A percentile compares a stretch with the other conserved stretches of the same genome.
phyloP scores from a whole-genome alignment of 108 stramenopile genomes.

The Hondaea fermentalgiana region DNA sequence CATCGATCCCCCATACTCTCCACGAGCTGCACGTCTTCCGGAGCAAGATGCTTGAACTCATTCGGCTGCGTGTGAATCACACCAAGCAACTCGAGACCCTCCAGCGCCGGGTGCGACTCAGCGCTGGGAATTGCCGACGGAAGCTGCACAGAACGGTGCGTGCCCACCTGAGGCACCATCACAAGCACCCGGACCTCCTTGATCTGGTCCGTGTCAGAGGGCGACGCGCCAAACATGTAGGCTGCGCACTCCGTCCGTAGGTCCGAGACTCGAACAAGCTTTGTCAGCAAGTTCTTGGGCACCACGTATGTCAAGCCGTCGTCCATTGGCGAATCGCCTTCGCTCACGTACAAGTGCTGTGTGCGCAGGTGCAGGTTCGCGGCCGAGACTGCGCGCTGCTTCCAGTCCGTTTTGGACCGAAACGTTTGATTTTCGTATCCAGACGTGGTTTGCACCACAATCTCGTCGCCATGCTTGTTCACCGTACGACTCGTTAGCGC shows the following conservation, averaged over 20 bases:
- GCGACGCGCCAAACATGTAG: conserved; percentile 93
- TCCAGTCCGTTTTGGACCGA: conserved; percentile 95
- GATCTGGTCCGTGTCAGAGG: conserved; percentile 85
- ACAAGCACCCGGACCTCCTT: conserved; percentile 93
- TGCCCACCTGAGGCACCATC: conserved; percentile 93
- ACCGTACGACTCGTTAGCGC: conserved; percentile 96
- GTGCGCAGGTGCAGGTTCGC: conserved; percentile 94
- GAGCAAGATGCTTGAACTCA: conserved; percentile 84
- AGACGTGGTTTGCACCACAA: conserved; percentile 92
- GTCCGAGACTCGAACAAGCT: conserved; percentile 90
- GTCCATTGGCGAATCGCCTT: conserved; percentile 87
- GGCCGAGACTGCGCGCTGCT: conserved; percentile 95
- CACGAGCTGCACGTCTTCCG: conserved; percentile 81
- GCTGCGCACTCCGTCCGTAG: conserved; percentile 93
- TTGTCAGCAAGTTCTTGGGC: conserved; percentile 91
- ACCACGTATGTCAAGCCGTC: conserved; percentile 89
- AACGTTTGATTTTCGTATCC: conserved; percentile 95
- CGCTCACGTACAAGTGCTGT: conserved; percentile 93
- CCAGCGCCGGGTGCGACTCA: conserved; percentile 50
- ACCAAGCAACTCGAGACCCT: conserved; percentile 91
- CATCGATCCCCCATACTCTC: conserved; percentile 75
- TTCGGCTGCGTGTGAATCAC: conserved; percentile 99
- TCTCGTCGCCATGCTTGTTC: conserved; percentile 96
- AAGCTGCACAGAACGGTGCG: conserved; percentile 86
- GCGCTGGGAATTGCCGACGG: conserved; percentile 82